These are phyloP conservation scores for Coemansia pectinata DNA, from an alignment of 192 early-diverging fungal genomes.

Conservation along the genomic window DNA sequence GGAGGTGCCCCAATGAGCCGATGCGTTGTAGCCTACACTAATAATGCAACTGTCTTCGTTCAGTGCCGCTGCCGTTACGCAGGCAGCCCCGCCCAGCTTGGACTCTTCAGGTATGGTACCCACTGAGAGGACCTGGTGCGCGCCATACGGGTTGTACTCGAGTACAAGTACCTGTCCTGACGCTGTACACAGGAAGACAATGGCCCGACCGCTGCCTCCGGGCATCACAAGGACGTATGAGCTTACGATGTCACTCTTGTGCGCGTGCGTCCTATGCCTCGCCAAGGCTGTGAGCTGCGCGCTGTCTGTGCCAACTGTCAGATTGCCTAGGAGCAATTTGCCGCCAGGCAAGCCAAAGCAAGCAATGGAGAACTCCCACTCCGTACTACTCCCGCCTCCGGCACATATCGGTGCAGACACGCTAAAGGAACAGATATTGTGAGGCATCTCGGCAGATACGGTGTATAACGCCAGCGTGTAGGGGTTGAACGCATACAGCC, in stretches of 20 bases:
- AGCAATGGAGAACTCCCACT: conserved; percentile 46
- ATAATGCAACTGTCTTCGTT: conserved; percentile 9
- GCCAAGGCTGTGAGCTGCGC: conserved; percentile 33
- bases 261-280: conserved; percentile 3
- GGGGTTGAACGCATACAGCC: conserved; percentile 35
- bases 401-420: conserved; percentile 32
- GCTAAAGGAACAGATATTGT: conserved; percentile 26
- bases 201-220: conserved; percentile 11
- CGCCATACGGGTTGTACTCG: conserved; percentile 35
- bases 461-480: conserved; percentile 30
- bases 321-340: conserved; percentile 26
- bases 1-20: neutral
- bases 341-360: conserved; percentile 35
- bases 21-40: conserved; percentile 25
- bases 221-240: conserved; percentile 11
- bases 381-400: conserved; percentile 32
- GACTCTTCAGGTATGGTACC: conserved; percentile 4
- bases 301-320: conserved; percentile 17
- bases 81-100: conserved; percentile 15
- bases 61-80: conserved; percentile 11
- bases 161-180: conserved; percentile 27
- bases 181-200: conserved; percentile 26
- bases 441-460: conserved; percentile 18
- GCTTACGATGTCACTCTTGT: conserved; percentile 19
- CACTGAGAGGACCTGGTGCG: conserved; percentile 9